phyloP scores from a whole-genome alignment of 208 protist genomes.

The Angomonas ambiguus region DNA sequence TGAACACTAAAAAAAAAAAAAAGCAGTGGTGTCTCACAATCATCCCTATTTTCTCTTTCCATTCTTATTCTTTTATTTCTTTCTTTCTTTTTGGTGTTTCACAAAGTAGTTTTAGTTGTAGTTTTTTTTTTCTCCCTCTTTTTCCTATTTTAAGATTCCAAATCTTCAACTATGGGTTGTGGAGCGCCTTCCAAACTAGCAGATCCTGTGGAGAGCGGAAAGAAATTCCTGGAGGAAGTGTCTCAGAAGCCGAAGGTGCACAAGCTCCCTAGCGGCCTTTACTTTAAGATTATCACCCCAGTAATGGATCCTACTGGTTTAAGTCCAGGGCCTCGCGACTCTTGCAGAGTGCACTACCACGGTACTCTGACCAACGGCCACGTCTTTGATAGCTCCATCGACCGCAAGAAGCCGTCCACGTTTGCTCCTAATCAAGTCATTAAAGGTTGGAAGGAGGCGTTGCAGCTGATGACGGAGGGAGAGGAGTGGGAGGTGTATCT shows the following conservation, averaged over 20 bases:
- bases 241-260: constrained; percentile 31
- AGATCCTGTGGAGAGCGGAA: constrained; percentile 10
- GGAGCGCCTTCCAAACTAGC: neutral
- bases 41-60: constrained; percentile 1
- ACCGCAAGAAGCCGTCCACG: constrained; percentile 45
- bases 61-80: neutral
- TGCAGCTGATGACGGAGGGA: constrained; percentile 84
- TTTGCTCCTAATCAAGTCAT: constrained; percentile 80
- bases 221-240: constrained; percentile 43
- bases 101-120: neutral
- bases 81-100: neutral
- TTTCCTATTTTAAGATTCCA: neutral
- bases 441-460: constrained; percentile 79
- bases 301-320: constrained; percentile 21
- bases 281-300: constrained; percentile 65
- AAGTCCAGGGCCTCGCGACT: constrained; percentile 37
- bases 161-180: neutral
- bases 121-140: neutral
- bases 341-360: constrained; percentile 78
- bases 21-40: neutral
- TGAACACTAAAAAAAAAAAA: neutral
- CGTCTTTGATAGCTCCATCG: constrained; percentile 78
- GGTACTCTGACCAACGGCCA: constrained; percentile 63
- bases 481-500: constrained; percentile 84
- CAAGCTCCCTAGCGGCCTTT: constrained; percentile 74